A percentile compares a stretch with the other conserved stretches of the same genome.
Evolutionary conservation across 768 basidiomycete species (phyloP).

Genomic region (Hygrocybe punicea): DNA sequence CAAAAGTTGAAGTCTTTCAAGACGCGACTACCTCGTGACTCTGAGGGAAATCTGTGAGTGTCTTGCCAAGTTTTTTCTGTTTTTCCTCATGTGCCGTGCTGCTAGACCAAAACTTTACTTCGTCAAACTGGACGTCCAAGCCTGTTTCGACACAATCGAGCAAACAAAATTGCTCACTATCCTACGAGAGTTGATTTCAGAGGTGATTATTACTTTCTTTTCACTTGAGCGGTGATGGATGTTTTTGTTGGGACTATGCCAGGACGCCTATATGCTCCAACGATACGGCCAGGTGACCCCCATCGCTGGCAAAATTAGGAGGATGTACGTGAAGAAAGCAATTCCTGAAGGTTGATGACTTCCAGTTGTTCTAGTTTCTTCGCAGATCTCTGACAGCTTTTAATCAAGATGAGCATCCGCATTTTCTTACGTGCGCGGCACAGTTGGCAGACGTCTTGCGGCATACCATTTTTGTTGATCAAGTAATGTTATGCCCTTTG

Average conservation of each 20-base stretch:
- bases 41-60: conserved; percentile 51
- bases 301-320: conserved; percentile 53
- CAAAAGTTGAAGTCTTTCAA: conserved; percentile 70
- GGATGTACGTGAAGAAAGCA: conserved; percentile 58
- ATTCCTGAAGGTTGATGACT: conserved; percentile 54
- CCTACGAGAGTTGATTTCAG: conserved; percentile 65
- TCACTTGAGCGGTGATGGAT: neutral
- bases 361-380: neutral
- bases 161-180: conserved; percentile 82
- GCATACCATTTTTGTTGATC: conserved; percentile 82
- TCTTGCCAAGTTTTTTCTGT: neutral
- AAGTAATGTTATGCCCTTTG: conserved; percentile 43
- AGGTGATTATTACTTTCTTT: conserved; percentile 41
- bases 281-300: conserved; percentile 65
- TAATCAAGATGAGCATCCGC: conserved; percentile 67
- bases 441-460: conserved; percentile 63
- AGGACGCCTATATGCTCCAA: conserved; percentile 75
- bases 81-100: neutral
- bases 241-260: neutral
- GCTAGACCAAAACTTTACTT: conserved; percentile 85
- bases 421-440: conserved; percentile 69
- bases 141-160: conserved; percentile 95
- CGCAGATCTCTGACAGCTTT: neutral
- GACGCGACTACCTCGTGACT: conserved; percentile 38
- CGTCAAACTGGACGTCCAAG: conserved; percentile 93